Conservation (phyloP, 2,329 filamentous ascomycete genomes). For the Colletotrichum agaves region DNA sequence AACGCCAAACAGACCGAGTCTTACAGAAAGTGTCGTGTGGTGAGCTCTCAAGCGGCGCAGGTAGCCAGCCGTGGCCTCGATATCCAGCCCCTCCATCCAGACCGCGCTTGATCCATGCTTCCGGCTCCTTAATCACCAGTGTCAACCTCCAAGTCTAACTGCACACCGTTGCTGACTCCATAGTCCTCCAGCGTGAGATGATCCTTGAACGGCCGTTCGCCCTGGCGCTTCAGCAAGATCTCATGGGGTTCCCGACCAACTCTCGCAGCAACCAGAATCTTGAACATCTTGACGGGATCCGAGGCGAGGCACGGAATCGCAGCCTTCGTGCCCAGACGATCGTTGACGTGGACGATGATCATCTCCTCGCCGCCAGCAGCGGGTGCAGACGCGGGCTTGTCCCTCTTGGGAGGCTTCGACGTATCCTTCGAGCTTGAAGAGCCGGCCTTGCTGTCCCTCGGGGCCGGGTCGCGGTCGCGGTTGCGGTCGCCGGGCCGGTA, state of each 20-base stretch:
- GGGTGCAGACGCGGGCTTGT: constrained; percentile 44
- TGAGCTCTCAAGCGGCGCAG: neutral
- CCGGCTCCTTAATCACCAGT: constrained; percentile 62
- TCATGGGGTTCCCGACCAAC: constrained; percentile 92
- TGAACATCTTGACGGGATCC: constrained; percentile 87
- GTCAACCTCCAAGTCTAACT: constrained; percentile 71
- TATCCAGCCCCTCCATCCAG: neutral
- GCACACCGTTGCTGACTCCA: constrained; percentile 90
- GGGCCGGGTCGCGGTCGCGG: constrained; percentile 35
- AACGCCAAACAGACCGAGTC: constrained; percentile 14
- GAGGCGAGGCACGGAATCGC: constrained; percentile 89
- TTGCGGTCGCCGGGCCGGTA: constrained; percentile 45
- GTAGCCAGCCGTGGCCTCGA: neutral
- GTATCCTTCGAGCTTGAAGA: constrained; percentile 45
- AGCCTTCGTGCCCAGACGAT: constrained; percentile 95
- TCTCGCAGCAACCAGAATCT: constrained; percentile 88
- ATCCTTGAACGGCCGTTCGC: constrained; percentile 94
- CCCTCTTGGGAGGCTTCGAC: constrained; percentile 43
- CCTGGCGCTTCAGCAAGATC: constrained; percentile 91
- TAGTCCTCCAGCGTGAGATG: constrained; percentile 89
- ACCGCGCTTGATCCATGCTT: neutral
- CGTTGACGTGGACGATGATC: constrained; percentile 95
- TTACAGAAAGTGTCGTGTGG: neutral
- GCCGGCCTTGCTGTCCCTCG: constrained; percentile 43
- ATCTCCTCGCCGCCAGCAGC: constrained; percentile 73